Conservation (phyloP, 129 eudicot genomes). For the Escallonia rubra region DNA sequence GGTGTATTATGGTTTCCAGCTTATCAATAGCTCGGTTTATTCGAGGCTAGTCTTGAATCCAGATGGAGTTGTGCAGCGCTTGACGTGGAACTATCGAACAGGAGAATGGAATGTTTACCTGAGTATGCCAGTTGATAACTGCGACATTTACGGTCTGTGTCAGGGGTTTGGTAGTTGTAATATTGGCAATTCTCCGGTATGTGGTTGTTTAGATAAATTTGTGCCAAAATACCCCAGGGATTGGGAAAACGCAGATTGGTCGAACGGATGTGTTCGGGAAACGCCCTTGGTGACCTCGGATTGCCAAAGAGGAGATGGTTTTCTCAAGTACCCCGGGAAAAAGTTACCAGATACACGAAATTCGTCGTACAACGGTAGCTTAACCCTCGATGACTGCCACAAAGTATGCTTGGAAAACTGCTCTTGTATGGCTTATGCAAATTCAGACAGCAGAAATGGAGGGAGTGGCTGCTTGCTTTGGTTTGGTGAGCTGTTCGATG, state of each 20-base stretch:
- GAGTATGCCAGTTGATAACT: slow-evolving; percentile 1
- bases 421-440: slow-evolving; percentile 40
- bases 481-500: slow-evolving; percentile 39
- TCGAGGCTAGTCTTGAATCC: slow-evolving; percentile 11
- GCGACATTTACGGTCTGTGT: slow-evolving; percentile 38
- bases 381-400: slow-evolving; percentile 37
- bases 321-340: slow-evolving; percentile 12
- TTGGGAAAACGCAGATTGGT: slow-evolving; percentile 41
- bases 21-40: slow-evolving; percentile 8
- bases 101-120: slow-evolving; percentile 12
- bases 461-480: slow-evolving; percentile 58
- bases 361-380: slow-evolving; percentile 24
- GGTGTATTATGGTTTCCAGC: neutral
- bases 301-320: slow-evolving; percentile 34
- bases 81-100: slow-evolving; percentile 13
- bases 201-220: slow-evolving; percentile 40
- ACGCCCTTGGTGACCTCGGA: slow-evolving; percentile 19
- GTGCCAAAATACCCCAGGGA: slow-evolving; percentile 24
- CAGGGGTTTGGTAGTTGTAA: slow-evolving; percentile 35
- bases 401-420: slow-evolving; percentile 35
- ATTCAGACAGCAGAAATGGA: slow-evolving; percentile 16
- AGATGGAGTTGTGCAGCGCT: slow-evolving; percentile 3
- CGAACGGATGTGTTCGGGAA: slow-evolving; percentile 36
- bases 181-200: slow-evolving; percentile 11
- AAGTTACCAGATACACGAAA: slow-evolving; percentile 39